Evolutionary conservation across 2,329 filamentous ascomycete species (phyloP).

Genomic region (Ceratocystis alfenasii): DNA sequence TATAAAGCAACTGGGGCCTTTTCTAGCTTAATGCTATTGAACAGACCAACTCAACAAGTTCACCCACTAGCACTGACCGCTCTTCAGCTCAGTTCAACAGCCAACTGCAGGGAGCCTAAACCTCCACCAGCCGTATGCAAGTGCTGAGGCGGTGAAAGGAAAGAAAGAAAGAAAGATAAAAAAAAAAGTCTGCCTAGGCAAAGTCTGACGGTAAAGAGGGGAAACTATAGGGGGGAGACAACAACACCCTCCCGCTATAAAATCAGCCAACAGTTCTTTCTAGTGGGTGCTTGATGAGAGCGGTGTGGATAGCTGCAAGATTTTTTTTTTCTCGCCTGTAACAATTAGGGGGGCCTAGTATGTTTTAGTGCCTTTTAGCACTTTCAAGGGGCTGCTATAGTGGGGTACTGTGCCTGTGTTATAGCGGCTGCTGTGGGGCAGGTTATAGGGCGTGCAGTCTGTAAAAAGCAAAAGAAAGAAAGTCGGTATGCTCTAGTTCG

Average conservation of each 20-base stretch:
- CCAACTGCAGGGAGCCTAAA: conserved; percentile 1
- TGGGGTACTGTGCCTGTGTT: not conserved
- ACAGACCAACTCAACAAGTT: not conserved
- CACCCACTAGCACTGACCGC: conserved; percentile 3
- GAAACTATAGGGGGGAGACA: not conserved
- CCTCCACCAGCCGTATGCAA: not conserved
- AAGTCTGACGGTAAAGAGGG: not conserved
- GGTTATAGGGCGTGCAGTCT: not conserved
- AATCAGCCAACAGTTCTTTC: not conserved
- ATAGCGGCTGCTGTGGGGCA: not conserved
- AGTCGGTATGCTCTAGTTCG: conserved; percentile 1
- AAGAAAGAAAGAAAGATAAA: not conserved
- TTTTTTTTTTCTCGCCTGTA: not conserved
- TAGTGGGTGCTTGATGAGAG: not conserved
- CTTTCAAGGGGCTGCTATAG: too few species aligned
- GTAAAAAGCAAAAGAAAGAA: not conserved
- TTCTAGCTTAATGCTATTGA: not conserved
- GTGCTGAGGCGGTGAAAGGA: not conserved
- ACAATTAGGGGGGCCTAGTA: too few species aligned
- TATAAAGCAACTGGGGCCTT: not conserved
- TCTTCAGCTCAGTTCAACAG: not conserved
- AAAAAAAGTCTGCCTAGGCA: not conserved
- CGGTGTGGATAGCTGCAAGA: not conserved
- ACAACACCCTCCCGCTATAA: not conserved
- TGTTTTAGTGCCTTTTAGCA: too few species aligned